Percentiles rank a stretch among this genome's conserved stretches.
phyloP scores from a whole-genome alignment of 768 basidiomycete species.

The Psilocybe subaeruginosa region DNA sequence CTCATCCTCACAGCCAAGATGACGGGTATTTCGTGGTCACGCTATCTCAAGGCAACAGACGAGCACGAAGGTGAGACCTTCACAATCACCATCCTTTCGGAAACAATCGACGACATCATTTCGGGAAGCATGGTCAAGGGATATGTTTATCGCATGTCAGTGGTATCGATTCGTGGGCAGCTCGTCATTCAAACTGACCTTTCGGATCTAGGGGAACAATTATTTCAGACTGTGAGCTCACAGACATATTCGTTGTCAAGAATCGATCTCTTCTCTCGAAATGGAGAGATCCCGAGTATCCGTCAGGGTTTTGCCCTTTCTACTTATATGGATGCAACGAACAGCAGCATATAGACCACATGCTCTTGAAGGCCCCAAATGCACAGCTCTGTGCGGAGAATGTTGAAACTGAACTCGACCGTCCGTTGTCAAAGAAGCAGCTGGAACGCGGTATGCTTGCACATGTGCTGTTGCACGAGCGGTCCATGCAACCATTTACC shows the following conservation, averaged over 20 bases:
- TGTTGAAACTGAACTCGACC: not conserved
- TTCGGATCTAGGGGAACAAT: not conserved
- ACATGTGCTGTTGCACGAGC: slow-evolving; percentile 4
- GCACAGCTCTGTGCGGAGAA: not conserved
- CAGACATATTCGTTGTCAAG: slow-evolving; percentile 32
- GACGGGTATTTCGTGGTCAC: slow-evolving; percentile 4
- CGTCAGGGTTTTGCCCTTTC: slow-evolving; percentile 36
- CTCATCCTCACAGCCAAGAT: slow-evolving; percentile 36
- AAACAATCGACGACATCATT: not conserved
- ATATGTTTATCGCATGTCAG: not conserved
- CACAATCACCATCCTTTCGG: not conserved
- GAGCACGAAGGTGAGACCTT: not conserved
- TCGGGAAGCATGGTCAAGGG: not conserved
- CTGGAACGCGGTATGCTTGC: not conserved
- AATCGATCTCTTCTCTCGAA: slow-evolving; percentile 29
- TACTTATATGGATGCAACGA: slow-evolving; percentile 38
- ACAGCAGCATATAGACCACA: slow-evolving; percentile 38
- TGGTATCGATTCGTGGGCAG: not conserved
- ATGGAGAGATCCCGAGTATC: slow-evolving; percentile 29
- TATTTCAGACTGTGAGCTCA: not conserved
- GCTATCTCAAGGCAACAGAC: slow-evolving; percentile 1
- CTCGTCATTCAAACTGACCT: not conserved
- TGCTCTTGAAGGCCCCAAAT: slow-evolving; percentile 14
- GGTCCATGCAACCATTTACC: slow-evolving; percentile 12
- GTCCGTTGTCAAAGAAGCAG: not conserved